Evolutionary conservation across 768 basidiomycete species (phyloP).

Genomic region (Dacryopinax primogenitus): DNA sequence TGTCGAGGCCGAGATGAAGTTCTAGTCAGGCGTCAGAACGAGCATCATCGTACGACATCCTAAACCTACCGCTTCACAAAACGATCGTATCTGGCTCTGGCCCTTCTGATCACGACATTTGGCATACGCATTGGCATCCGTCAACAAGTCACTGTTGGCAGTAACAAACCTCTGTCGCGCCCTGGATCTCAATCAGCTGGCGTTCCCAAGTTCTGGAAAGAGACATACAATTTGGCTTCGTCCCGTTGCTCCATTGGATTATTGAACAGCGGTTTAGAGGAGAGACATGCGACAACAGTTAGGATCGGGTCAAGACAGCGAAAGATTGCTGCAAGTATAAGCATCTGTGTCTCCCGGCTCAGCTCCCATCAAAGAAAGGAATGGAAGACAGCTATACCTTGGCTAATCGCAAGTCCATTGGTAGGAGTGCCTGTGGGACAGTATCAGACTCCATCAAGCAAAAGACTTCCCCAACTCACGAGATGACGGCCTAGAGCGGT

Average conservation of each 20-base stretch:
- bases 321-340: slow-evolving; percentile 73
- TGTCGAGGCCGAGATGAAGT: slow-evolving; percentile 65
- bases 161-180: slow-evolving; percentile 57
- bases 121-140: slow-evolving; percentile 64
- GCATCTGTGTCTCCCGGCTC: slow-evolving; percentile 45
- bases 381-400: slow-evolving; percentile 40
- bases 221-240: slow-evolving; percentile 52
- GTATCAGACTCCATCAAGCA: not conserved
- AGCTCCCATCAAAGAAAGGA: not conserved
- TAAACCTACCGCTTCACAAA: slow-evolving; percentile 58
- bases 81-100: slow-evolving; percentile 42
- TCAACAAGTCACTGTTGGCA: slow-evolving; percentile 72
- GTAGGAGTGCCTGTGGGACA: slow-evolving; percentile 53
- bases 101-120: slow-evolving; percentile 45
- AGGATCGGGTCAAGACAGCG: slow-evolving; percentile 68
- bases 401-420: slow-evolving; percentile 72
- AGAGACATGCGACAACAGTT: slow-evolving; percentile 69
- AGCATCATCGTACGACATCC: not conserved
- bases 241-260: slow-evolving; percentile 74
- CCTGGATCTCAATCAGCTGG: slow-evolving; percentile 29
- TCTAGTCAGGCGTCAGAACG: slow-evolving; percentile 32
- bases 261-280: slow-evolving; percentile 76
- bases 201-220: not conserved
- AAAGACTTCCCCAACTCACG: slow-evolving; percentile 28
- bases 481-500: slow-evolving; percentile 78